Evolutionary conservation across 2,329 filamentous ascomycete species (phyloP).

Genomic region (Alternaria panax): DNA sequence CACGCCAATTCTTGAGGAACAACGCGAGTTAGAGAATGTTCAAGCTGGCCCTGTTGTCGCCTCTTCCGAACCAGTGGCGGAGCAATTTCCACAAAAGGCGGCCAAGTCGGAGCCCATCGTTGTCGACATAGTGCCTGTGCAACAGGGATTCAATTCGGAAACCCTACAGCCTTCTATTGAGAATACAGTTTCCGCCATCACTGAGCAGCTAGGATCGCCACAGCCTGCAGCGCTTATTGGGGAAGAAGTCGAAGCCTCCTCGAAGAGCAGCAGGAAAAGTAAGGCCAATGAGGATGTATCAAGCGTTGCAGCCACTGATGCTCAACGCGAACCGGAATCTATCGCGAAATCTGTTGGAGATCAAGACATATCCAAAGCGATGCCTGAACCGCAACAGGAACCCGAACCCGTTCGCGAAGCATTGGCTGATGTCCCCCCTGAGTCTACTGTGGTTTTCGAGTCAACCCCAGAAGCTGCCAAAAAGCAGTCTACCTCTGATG

Average conservation of each 20-base stretch:
- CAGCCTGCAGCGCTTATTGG: neutral
- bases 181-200: neutral
- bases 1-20: slow-evolving; percentile 19
- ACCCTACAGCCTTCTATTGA: neutral
- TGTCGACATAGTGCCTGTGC: neutral
- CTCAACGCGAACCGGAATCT: neutral
- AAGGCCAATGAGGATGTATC: slow-evolving; percentile 9
- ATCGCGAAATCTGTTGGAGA: neutral
- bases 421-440: neutral
- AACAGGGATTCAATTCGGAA: slow-evolving; percentile 2
- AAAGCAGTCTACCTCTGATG: neutral
- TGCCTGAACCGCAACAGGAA: neutral
- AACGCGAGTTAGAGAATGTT: slow-evolving; percentile 5
- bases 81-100: neutral
- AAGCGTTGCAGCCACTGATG: neutral
- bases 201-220: slow-evolving; percentile 7
- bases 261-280: slow-evolving; percentile 52
- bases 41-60: neutral
- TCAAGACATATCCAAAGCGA: neutral
- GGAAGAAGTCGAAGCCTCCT: slow-evolving; percentile 27
- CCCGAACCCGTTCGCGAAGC: neutral
- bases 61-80: neutral
- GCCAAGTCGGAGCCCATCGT: neutral
- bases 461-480: neutral
- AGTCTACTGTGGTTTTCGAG: neutral